phyloP scores from a whole-genome alignment of 2,329 filamentous ascomycete species.

The Rutstroemia sp. region DNA sequence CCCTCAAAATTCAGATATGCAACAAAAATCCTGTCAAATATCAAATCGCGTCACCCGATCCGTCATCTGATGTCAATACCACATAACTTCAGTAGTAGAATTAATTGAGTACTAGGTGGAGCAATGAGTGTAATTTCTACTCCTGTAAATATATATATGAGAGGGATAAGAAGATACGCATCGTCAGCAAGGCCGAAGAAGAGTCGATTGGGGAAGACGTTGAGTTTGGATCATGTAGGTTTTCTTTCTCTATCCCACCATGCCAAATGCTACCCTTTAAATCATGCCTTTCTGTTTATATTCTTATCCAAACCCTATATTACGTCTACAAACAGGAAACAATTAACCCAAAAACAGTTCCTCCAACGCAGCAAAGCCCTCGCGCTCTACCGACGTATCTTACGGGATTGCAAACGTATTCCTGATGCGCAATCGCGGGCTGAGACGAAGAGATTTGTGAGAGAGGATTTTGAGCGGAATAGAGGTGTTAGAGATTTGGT shows the following conservation, averaged over 20 bases:
- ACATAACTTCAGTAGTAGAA: too few relatives aligned
- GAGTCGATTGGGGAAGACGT: constrained; percentile 33
- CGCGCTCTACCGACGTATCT: constrained; percentile 49
- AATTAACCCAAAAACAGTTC: constrained; percentile 34
- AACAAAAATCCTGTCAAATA: constrained; percentile 17
- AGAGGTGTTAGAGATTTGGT: constrained; percentile 49
- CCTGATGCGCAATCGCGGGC: constrained; percentile 41
- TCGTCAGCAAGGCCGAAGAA: too few relatives aligned
- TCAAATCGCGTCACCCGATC: background rate
- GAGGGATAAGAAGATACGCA: too few relatives aligned
- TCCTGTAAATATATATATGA: too few relatives aligned
- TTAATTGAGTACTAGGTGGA: background rate
- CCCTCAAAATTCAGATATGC: background rate
- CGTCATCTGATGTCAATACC: too few relatives aligned
- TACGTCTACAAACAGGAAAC: too few relatives aligned
- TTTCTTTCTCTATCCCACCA: too few relatives aligned
- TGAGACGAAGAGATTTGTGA: constrained; percentile 50
- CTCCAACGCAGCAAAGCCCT: constrained; percentile 49
- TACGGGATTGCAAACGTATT: constrained; percentile 48
- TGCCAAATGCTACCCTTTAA: background rate
- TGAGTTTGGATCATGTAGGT: constrained; percentile 52
- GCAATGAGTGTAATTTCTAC: background rate
- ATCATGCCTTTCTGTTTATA: background rate
- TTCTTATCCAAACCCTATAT: background rate
- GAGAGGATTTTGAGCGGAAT: constrained; percentile 55